These are phyloP conservation scores for Aspergillus hancockii DNA, from an alignment of 495 filamentous ascomycete species.

Conservation along the genomic window DNA sequence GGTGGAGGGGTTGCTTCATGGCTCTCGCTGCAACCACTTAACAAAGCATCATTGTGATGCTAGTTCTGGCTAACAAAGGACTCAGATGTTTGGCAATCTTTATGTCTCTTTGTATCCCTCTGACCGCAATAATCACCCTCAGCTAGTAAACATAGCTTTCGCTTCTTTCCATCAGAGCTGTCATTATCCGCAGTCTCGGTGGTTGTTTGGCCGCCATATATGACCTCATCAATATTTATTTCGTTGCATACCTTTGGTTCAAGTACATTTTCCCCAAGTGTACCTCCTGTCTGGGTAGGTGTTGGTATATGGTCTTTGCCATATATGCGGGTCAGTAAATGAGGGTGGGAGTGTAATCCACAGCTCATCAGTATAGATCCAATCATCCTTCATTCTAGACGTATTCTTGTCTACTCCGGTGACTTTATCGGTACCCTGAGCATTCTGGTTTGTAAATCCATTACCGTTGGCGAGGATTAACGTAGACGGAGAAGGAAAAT, in stretches of 20 bases:
- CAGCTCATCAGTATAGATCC: conserved; percentile 6
- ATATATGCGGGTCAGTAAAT: background rate
- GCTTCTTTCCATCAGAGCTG: background rate
- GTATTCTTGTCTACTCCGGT: background rate
- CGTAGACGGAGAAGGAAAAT: conserved; percentile 45
- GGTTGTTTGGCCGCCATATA: background rate
- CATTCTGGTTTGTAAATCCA: background rate
- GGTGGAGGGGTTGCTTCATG: background rate
- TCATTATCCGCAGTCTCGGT: background rate
- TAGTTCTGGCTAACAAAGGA: background rate
- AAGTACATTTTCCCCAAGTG: background rate
- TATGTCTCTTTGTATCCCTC: background rate
- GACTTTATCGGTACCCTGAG: background rate
- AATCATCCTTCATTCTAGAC: conserved; percentile 4
- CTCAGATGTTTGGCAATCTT: background rate
- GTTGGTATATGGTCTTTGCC: background rate
- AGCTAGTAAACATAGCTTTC: background rate
- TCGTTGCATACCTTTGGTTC: background rate
- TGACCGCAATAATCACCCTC: background rate
- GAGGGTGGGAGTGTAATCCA: background rate
- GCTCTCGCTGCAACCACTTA: background rate
- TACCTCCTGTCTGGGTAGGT: background rate
- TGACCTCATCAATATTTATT: background rate
- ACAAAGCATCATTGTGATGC: background rate
- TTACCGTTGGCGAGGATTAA: conserved; percentile 21